Evolutionary conservation across 2,329 filamentous ascomycete species (phyloP).

Genomic region (Monilinia fructigena): DNA sequence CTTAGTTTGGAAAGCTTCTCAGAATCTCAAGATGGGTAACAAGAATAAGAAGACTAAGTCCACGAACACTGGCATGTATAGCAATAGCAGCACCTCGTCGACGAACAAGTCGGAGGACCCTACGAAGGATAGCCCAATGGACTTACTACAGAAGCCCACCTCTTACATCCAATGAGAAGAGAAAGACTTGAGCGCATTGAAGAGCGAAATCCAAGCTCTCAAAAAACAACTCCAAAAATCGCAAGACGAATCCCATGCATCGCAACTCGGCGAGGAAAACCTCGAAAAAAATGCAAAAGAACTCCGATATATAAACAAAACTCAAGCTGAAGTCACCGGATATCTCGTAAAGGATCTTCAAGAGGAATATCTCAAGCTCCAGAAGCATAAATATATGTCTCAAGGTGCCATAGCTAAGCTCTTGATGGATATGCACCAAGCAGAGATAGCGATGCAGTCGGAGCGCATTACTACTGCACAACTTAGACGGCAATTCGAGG

Average conservation of each 20-base stretch:
- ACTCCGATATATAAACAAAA: neutral
- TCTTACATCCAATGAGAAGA: neutral
- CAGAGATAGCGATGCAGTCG: too few relatives aligned
- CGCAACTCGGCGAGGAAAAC: too few relatives aligned
- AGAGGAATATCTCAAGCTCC: too few relatives aligned
- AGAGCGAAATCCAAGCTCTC: neutral
- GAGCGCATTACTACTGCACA: too few relatives aligned
- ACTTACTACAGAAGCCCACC: neutral
- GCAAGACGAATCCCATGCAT: neutral
- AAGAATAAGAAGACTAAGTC: neutral
- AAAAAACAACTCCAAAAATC: neutral
- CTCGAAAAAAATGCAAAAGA: neutral
- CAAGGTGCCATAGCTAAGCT: too few relatives aligned
- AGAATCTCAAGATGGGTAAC: neutral
- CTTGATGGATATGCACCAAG: too few relatives aligned
- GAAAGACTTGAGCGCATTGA: neutral
- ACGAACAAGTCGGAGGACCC: neutral
- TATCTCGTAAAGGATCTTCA: neutral
- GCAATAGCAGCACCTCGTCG: neutral
- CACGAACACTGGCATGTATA: neutral
- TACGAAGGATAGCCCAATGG: neutral
- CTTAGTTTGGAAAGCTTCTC: too few relatives aligned
- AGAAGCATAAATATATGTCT: too few relatives aligned
- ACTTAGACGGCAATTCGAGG: too few relatives aligned
- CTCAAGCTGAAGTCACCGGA: too few relatives aligned